Evolutionary conservation across 352 stramenopile species (phyloP), one percentile per base, ranked within the genome.

Genomic region (Pythium folliculosum): DNA sequence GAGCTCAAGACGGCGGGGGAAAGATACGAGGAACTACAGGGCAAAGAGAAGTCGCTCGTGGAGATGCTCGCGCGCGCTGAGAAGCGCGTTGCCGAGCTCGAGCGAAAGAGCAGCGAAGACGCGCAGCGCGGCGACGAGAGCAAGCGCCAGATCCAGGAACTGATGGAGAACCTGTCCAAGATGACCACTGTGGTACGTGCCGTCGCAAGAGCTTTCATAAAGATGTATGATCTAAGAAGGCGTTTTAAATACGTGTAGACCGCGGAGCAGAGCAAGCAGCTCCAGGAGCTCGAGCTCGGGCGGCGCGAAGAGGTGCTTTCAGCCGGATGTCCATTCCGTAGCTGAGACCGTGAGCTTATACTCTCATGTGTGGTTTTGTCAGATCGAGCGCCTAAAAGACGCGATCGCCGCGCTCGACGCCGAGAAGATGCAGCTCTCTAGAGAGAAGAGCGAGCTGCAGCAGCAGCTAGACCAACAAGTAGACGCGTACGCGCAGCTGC

Each of bases 161-260:
- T 91, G 45, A 77, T 90, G 58, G 79, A 89, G 35, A 91, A 87
- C 50, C 58, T 91, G 45, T 79, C 73, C n/a, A 88, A 76, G 32
- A 71, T 91, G 60, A 91, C 81, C 5, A 71, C 72, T 5, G 40
- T 63, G 56, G 56, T 63, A 37, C 40, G 13, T 21, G 74, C 88
- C 73, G 78, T 87, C n/a, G n/a, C n/a, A n/a, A n/a, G n/a, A n/a
- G n/a, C n/a, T n/a, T n/a, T n/a, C n/a, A n/a, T n/a, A n/a, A n/a
- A n/a, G n/a, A n/a, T n/a, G n/a, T n/a, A n/a, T n/a, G n/a, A n/a
- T n/a, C n/a, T n/a, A n/a, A n/a, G n/a, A n/a, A n/a, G n/a, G n/a
- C n/a, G n/a, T n/a, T n/a, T n/a, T n/a, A n/a, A n/a, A n/a, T n/a
- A n/a, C n/a, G n/a, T 48, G 43, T 48, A 90, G 81, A 88, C 79